Base-by-base conservation (phyloP, 352 stramenopile species). In the Pythium dissimile region DNA sequence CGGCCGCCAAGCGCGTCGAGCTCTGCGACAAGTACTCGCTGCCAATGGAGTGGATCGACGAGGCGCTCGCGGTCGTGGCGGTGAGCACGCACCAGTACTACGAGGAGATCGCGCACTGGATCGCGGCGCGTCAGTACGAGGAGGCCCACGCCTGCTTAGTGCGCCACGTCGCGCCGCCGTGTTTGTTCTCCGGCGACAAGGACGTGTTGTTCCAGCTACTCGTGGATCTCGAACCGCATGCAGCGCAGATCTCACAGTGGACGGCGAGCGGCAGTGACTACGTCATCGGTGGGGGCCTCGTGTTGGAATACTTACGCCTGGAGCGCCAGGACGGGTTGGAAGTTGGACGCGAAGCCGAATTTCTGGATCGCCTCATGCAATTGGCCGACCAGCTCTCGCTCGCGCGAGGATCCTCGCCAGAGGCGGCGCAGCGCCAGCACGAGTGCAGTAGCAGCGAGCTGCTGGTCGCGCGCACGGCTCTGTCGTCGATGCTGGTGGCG, bases 101-200 rank as follows among this genome's bases (percentile, higher is more conserved):
- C 34, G 70, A 85, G 20, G 81, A 88, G 66, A 88, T 92, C 57
- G 77, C 76, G 16, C 74, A 90, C 58, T 92, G 79, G 77, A 85
- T 92, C 47, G 71, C 73, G 34, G 77, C 81, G 16, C 68, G 62
- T 11, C 67, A 69, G 30, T 92, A 72, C 27, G 76, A 89, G 46
- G 68, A 77, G 50, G 84, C 84, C 27, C 84, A 94, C 57, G 57
- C 66, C 24, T 81, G 76, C 13, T 44, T 94, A 2, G 68, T 88
- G 38, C 67, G 65, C 11, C 70, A 84, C 49, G 70, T 94, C 24
- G 81, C 81, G 1, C 71, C 80, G 48, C 58, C 56, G 6, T 84
- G 74, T 47, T 43, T 94, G 48, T 92, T 94, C 48, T 66, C 59
- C n/a, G 72, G 71, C 20, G 76, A 90, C 49, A 89, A 84, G 35